These are phyloP conservation scores for Clarireedia homoeocarpa DNA, from an alignment of 2,329 filamentous ascomycete genomes.

Conservation along the genomic window DNA sequence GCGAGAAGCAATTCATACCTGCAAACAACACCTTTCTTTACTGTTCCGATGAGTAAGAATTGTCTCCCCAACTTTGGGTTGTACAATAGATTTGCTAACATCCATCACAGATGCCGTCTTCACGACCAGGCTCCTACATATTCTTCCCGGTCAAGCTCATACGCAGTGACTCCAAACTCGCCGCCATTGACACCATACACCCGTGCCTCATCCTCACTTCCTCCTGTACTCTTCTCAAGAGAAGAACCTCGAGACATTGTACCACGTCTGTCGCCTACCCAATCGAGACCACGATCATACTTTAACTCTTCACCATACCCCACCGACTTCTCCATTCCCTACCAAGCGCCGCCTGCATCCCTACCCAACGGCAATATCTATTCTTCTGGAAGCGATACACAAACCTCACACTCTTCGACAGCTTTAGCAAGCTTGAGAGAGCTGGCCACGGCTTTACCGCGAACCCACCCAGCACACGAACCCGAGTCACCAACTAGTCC, in stretches of 20 bases:
- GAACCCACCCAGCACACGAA: slow-evolving; percentile 6
- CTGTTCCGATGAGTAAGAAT: slow-evolving; percentile 54
- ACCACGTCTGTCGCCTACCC: slow-evolving; percentile 54
- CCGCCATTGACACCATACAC: slow-evolving; percentile 28
- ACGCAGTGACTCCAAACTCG: slow-evolving; percentile 21
- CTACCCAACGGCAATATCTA: slow-evolving; percentile 28
- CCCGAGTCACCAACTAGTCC: slow-evolving; percentile 11
- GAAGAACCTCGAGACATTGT: slow-evolving; percentile 53
- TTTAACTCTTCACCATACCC: slow-evolving; percentile 36
- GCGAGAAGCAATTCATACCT: slow-evolving; percentile 58
- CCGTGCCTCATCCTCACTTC: slow-evolving; percentile 30
- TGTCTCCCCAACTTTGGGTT: background rate
- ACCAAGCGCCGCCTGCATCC: slow-evolving; percentile 31
- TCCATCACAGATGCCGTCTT: slow-evolving; percentile 20
- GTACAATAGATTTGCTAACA: background rate
- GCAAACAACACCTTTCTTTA: slow-evolving; percentile 50
- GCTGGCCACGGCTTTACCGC: slow-evolving; percentile 24
- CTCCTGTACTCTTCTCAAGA: slow-evolving; percentile 33
- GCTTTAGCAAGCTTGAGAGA: slow-evolving; percentile 24
- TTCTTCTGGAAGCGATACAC: slow-evolving; percentile 4
- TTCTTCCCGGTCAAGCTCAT: slow-evolving; percentile 15
- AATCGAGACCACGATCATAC: slow-evolving; percentile 50
- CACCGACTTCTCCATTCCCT: slow-evolving; percentile 16
- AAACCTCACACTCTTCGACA: slow-evolving; percentile 15
- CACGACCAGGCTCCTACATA: slow-evolving; percentile 22